Conservation (phyloP, 352 stramenopile species). For the Peronospora destructor region DNA sequence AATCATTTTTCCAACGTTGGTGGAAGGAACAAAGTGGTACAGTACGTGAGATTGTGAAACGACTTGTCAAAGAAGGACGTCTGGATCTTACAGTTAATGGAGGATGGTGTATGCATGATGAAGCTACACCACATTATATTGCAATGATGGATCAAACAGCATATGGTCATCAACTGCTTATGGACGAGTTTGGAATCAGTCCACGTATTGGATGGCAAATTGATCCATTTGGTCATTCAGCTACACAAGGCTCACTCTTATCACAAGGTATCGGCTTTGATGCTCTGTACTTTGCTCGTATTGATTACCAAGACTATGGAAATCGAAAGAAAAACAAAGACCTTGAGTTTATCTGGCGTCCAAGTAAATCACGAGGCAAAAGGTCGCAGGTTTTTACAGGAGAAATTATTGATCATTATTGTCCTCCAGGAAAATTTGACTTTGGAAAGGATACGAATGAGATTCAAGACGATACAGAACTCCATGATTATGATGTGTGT, state of each 20-base stretch:
- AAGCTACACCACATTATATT: conserved; percentile 93
- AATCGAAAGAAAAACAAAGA: conserved; percentile 81
- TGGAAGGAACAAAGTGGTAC: conserved; percentile 84
- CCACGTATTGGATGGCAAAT: conserved; percentile 97
- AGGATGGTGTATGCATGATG: conserved; percentile 98
- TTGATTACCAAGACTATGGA: conserved; percentile 95
- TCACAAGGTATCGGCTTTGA: conserved; percentile 91
- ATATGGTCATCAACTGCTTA: conserved; percentile 92
- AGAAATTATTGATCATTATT: conserved; percentile 83
- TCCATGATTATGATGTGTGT: conserved; percentile 88
- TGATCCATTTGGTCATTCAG: conserved; percentile 93
- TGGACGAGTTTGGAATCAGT: conserved; percentile 89
- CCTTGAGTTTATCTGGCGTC: conserved; percentile 94
- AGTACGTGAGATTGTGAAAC: conserved; percentile 63
- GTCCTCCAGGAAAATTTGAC: conserved; percentile 63
- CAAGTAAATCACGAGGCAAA: conserved; percentile 81
- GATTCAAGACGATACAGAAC: conserved; percentile 80
- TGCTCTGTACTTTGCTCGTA: conserved; percentile 95
- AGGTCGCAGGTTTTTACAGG: conserved; percentile 81
- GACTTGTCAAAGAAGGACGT: conserved; percentile 87
- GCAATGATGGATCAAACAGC: conserved; percentile 98
- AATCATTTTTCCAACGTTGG: conserved; percentile 95
- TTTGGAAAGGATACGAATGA: conserved; percentile 61
- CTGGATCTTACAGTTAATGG: conserved; percentile 93
- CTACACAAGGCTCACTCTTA: conserved; percentile 90